A percentile compares a stretch with the other conserved stretches of the same genome.
Evolutionary conservation across 805 yeast species (phyloP).

Genomic region (Suhomyces pyralidae): DNA sequence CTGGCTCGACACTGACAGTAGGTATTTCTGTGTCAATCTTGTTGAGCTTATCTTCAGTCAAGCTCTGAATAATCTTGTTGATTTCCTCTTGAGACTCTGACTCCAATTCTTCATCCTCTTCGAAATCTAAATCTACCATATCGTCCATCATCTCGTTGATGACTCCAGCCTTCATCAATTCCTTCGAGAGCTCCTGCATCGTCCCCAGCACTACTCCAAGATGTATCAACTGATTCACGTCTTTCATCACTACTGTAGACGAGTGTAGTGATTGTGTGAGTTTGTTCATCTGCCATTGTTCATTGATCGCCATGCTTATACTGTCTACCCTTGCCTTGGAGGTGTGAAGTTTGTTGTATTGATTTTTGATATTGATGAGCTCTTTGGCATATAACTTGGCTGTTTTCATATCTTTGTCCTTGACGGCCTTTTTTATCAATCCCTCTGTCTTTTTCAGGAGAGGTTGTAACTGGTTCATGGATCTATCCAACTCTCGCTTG

Average conservation of each 20-base stretch:
- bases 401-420: constrained; percentile 69
- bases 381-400: constrained; percentile 84
- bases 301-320: constrained; percentile 84
- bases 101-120: constrained; percentile 57
- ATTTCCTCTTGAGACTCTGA: constrained; percentile 67
- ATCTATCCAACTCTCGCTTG: constrained; percentile 79
- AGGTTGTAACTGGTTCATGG: constrained; percentile 56
- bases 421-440: constrained; percentile 70
- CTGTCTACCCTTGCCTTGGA: constrained; percentile 86
- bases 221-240: constrained; percentile 73
- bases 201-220: constrained; percentile 78
- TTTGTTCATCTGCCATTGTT: constrained; percentile 82
- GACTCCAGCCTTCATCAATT: constrained; percentile 79
- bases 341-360: constrained; percentile 66
- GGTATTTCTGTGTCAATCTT: constrained; percentile 37
- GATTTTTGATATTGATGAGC: constrained; percentile 67
- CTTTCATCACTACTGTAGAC: constrained; percentile 81
- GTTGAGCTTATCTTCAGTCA: constrained; percentile 39
- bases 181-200: constrained; percentile 83
- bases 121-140: constrained; percentile 67
- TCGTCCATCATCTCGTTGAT: constrained; percentile 96
- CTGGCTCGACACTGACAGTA: constrained; percentile 17
- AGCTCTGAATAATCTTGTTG: constrained; percentile 50
- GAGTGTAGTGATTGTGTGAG: constrained; percentile 77
- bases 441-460: constrained; percentile 73